Evolutionary conservation across 176 grass and related monocot species (phyloP).

Genomic region (Rhynchospora breviuscula): DNA sequence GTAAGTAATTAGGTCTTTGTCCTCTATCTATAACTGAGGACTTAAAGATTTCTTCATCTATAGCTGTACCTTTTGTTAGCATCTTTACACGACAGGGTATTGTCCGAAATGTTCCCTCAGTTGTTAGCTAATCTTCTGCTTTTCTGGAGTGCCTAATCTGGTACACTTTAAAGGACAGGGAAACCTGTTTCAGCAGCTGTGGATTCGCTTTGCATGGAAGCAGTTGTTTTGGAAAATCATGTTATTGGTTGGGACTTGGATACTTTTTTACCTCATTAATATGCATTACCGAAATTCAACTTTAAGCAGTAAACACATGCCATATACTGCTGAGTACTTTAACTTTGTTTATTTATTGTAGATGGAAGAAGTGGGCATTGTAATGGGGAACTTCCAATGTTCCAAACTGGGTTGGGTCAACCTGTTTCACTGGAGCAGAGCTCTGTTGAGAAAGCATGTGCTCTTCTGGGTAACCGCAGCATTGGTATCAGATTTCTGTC

Average conservation of each 20-base stretch:
- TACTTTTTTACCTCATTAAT: not conserved
- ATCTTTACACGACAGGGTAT: not conserved
- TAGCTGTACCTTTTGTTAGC: not conserved
- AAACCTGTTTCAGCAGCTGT: slow-evolving; percentile 35
- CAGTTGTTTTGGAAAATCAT: slow-evolving; percentile 36
- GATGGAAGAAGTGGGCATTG: slow-evolving; percentile 33
- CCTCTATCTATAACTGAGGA: not conserved
- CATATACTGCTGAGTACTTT: not conserved
- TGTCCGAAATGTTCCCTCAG: not conserved
- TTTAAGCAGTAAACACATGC: not conserved
- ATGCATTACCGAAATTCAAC: not conserved
- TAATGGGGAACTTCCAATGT: slow-evolving; percentile 37
- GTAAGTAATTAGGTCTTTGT: slow-evolving; percentile 16
- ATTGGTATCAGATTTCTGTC: slow-evolving; percentile 2
- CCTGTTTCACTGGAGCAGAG: slow-evolving; percentile 35
- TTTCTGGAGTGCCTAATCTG: slow-evolving; percentile 30
- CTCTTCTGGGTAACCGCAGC: slow-evolving; percentile 28
- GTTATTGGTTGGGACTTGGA: slow-evolving; percentile 10
- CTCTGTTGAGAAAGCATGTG: slow-evolving; percentile 55
- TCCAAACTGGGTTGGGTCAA: slow-evolving; percentile 57
- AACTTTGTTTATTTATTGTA: not conserved
- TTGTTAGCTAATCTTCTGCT: not conserved
- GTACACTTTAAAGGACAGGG: slow-evolving; percentile 38
- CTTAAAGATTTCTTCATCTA: not conserved
- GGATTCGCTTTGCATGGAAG: slow-evolving; percentile 40